Evolutionary conservation across 1,139 yeast species (phyloP).

Genomic region (Pichia terricola): DNA sequence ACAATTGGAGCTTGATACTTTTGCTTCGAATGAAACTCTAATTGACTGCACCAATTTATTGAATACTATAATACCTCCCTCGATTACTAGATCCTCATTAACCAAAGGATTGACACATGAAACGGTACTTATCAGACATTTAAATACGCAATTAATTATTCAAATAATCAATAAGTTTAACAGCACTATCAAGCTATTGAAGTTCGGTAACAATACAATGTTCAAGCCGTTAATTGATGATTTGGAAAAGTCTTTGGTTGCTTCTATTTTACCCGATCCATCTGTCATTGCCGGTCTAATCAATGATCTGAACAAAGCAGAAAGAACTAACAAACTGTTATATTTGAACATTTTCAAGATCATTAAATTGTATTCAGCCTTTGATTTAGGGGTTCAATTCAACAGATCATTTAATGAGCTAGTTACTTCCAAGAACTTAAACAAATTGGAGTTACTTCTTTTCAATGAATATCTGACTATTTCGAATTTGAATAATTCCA

Average conservation of each 20-base stretch:
- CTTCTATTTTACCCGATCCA: conserved; percentile 40
- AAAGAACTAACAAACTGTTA: not conserved
- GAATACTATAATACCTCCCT: conserved; percentile 48
- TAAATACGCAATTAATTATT: conserved; percentile 51
- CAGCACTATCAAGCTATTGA: conserved; percentile 30
- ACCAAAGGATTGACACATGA: conserved; percentile 49
- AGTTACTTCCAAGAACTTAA: too few relatives aligned
- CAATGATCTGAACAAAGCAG: conserved; percentile 27
- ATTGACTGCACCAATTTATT: too few relatives aligned
- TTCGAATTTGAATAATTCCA: conserved; percentile 1
- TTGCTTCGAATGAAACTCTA: too few relatives aligned
- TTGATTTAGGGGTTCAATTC: too few relatives aligned
- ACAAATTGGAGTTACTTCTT: too few relatives aligned
- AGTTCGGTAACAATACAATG: conserved; percentile 21
- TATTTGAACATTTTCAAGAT: too few relatives aligned
- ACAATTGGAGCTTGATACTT: too few relatives aligned
- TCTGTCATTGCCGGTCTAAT: conserved; percentile 30
- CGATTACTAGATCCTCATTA: conserved; percentile 51
- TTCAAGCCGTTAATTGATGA: conserved; percentile 26
- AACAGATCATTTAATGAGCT: too few relatives aligned
- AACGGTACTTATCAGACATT: conserved; percentile 51
- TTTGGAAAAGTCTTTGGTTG: conserved; percentile 28
- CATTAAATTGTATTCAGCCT: too few relatives aligned
- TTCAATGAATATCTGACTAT: too few relatives aligned
- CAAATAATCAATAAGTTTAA: conserved; percentile 46